phyloP scores from a whole-genome alignment of 2,329 filamentous ascomycete genomes.

The Aaosphaeria pasadenensis region DNA sequence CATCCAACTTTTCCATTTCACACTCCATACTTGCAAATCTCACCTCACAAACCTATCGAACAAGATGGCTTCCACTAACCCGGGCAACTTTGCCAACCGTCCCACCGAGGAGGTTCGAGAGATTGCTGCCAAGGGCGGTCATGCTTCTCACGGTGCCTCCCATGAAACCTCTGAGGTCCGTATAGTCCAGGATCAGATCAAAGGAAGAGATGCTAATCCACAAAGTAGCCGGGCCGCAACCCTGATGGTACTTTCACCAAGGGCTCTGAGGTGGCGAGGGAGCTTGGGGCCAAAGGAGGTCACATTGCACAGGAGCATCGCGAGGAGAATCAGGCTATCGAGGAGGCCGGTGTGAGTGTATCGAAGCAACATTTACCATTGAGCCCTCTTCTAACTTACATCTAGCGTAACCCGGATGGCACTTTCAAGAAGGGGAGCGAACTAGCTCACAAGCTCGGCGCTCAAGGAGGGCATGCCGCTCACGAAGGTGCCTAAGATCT shows the following conservation, averaged over 20 bases:
- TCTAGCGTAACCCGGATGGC: constrained; percentile 41
- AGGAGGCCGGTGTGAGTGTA: too few species aligned
- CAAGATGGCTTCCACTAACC: constrained; percentile 43
- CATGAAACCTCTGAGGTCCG: background rate
- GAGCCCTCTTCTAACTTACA: background rate
- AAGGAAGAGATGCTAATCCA: background rate
- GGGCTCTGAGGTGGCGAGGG: constrained; percentile 36
- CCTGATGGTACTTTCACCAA: constrained; percentile 39
- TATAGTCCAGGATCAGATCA: too few species aligned
- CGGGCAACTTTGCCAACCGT: constrained; percentile 53
- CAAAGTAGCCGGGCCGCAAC: constrained; percentile 26
- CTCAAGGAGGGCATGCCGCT: constrained; percentile 26
- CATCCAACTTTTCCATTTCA: background rate
- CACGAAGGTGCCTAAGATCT: constrained; percentile 8
- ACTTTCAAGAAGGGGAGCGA: constrained; percentile 36
- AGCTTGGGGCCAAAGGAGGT: constrained; percentile 36
- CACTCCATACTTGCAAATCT: background rate
- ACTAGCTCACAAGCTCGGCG: constrained; percentile 34
- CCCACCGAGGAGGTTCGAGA: constrained; percentile 49
- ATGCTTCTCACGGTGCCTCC: constrained; percentile 34
- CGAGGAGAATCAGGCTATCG: background rate
- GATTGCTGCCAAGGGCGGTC: constrained; percentile 50
- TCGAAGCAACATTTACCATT: too few species aligned
- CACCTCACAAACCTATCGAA: background rate
- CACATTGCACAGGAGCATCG: constrained; percentile 29